Base-by-base conservation (phyloP, 371 early-diverging fungal species). In the Mycotypha africana region DNA sequence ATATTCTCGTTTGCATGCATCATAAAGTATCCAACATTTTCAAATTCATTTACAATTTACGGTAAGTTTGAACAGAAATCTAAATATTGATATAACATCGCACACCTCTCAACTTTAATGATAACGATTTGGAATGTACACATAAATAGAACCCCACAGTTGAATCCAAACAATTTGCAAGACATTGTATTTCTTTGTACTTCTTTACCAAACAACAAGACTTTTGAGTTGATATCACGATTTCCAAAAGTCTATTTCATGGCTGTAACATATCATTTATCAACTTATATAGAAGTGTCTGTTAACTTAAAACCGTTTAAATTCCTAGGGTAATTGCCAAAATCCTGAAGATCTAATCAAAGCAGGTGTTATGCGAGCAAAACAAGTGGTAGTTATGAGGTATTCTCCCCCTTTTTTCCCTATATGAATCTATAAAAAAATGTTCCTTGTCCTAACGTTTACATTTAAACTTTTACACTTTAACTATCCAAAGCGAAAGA, bases 321-420 rank as follows among this genome's bases (percentile, higher is more conserved):
- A 33, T 14, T 43, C 26, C 22, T 38, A 76, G 74, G 81, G 81
- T 11, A 65, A 75, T 35, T 78, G 77, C 42, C 69, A 78, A 19
- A 65, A 73, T 10, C 78, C 77, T 12, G 76, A 78, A 45, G 81
- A 81, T 47, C 51, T 81, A 5, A 58, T 78, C 3, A 60, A 74
- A 25, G 81, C 81, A 0, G 81, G 81, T 11, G 68, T 78, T 4
- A 61, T 69, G 34, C 55, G 65, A 17, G 81, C 81, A n/a, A 67
- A 70, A 2, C 76, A 74, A 42, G 74, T 81, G 8, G 81, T 81
- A 21, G 62, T 81, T 7, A 78, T 81, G 76, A 73, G 77, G 54
- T 67, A 62, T 38, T 9, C 4, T 39, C n/a, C n/a, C n/a, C n/a
- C n/a, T n/a, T n/a, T n/a, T n/a, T n/a, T n/a, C n/a, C n/a, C n/a